Evolutionary conservation across 2,329 filamentous ascomycete genomes (phyloP), one percentile per base, ranked within the genome.

Genomic region (Eutypella sp.): DNA sequence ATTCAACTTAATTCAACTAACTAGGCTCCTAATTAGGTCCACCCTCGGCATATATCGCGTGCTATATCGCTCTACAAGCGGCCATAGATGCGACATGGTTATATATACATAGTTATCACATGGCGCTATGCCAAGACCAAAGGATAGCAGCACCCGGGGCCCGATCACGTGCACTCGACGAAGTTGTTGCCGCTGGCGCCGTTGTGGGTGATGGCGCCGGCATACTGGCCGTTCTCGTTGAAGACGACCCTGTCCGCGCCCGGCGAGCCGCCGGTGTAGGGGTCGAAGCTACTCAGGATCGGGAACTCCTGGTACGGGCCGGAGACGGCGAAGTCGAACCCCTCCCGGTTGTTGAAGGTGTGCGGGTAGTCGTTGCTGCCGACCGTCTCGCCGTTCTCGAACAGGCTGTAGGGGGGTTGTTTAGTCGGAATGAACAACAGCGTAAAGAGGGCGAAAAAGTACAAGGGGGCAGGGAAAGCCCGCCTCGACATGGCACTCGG

Each of bases 211-310:
- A 86, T 84, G 25, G 78, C 64, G 23, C 75, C 74, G 33, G 82
- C 81, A 41, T 76, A 71, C 29, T 68, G 48, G 34, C 80, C 73
- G n/a, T 65, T 50, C 0, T 55, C 66, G 57, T 81, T 82, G 62
- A 85, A 81, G 25, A 85, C 65, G 44, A 85, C 78, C 33, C 82
- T 75, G 60, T 85, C 81, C 6, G 82, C 64, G 25, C 82, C 81
- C 0, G 82, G 81, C 2, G 75, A 76, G 20, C 81, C 79, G 22
- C 70, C 69, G 5, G 57, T 59, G 54, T 71, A 73, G n/a, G 65
- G 56, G 5, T 47, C 34, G 49, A 51, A 60, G 42, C 52, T 58
- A 8, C 54, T 60, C 34, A 72, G 47, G 50, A 73, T 69, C 4
- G 70, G 70, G 49, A 69, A 73, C 54, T 72, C 70, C 48, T 71